Evolutionary conservation across 176 grass and related monocot genomes (phyloP).

Genomic region (Triticum urartu): DNA sequence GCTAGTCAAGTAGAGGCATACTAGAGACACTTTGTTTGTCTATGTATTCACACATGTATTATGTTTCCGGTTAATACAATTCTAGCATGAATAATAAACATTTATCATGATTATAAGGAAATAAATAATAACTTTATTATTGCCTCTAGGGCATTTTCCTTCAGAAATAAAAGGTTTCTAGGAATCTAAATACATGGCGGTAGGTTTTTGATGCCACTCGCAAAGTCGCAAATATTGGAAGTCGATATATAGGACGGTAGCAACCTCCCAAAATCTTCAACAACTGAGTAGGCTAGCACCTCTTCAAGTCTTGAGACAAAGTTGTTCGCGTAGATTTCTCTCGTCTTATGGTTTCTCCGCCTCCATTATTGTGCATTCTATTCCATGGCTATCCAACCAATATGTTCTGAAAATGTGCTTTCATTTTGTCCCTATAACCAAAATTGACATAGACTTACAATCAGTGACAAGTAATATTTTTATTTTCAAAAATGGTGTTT

Average conservation of each 20-base stretch:
- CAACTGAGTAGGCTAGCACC: too few species aligned
- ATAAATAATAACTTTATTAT: too few species aligned
- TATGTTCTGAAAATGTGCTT: neutral
- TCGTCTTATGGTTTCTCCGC: neutral
- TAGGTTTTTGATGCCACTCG: neutral
- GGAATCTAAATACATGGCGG: neutral
- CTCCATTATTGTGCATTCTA: neutral
- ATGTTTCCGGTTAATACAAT: too few species aligned
- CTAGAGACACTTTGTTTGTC: too few species aligned
- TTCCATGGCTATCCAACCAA: neutral
- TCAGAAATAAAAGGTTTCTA: too few species aligned
- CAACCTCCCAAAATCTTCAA: neutral
- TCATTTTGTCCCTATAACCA: neutral
- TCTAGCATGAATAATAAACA: too few species aligned
- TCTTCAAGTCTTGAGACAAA: neutral
- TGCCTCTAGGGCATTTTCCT: too few species aligned
- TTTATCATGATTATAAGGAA: too few species aligned
- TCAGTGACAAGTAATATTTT: neutral
- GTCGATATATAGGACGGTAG: too few species aligned
- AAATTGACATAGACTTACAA: neutral
- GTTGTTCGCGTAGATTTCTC: neutral
- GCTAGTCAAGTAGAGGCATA: too few species aligned
- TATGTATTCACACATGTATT: too few species aligned
- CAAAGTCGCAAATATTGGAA: too few species aligned
- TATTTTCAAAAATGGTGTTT: neutral